Evolutionary conservation across 2,329 filamentous ascomycete species (phyloP).

Genomic region (Trichoderma endophyticum): DNA sequence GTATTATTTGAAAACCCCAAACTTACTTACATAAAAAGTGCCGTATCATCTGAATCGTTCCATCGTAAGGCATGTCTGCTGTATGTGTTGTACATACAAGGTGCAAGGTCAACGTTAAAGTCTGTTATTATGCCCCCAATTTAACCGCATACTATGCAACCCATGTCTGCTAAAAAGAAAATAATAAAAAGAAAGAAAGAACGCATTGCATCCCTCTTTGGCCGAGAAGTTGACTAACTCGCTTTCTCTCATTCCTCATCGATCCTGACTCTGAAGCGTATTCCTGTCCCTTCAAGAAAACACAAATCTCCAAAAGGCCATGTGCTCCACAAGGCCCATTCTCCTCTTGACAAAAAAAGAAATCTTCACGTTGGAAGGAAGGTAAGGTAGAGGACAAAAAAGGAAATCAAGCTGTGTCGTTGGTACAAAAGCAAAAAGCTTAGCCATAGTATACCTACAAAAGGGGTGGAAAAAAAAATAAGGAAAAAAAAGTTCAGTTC

Average conservation of each 20-base stretch:
- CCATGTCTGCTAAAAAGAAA: slow-evolving; percentile 8
- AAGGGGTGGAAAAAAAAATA: slow-evolving; percentile 26
- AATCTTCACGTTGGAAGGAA: slow-evolving; percentile 17
- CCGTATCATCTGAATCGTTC: background rate
- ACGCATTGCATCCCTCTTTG: background rate
- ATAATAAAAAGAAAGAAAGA: background rate
- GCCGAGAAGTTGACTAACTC: background rate
- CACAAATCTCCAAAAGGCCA: slow-evolving; percentile 12
- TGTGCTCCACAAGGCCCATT: background rate
- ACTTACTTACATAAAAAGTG: background rate
- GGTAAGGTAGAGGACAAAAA: slow-evolving; percentile 10
- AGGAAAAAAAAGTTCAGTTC: slow-evolving; percentile 23
- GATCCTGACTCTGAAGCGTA: background rate
- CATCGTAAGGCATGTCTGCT: slow-evolving; percentile 2
- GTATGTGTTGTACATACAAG: background rate
- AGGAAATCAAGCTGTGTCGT: slow-evolving; percentile 15
- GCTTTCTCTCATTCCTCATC: background rate
- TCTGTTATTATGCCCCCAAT: slow-evolving; percentile 14
- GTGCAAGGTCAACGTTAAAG: background rate
- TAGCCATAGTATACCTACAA: slow-evolving; percentile 29
- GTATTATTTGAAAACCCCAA: background rate
- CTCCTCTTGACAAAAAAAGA: slow-evolving; percentile 1
- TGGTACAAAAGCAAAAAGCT: slow-evolving; percentile 14
- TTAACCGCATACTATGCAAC: slow-evolving; percentile 20
- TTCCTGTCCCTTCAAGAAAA: background rate